Percentiles rank a stretch among this genome's conserved stretches.
These are phyloP conservation scores for Centrapalus pauciflorus DNA, from an alignment of 129 eudicot species.

Conservation along the genomic window DNA sequence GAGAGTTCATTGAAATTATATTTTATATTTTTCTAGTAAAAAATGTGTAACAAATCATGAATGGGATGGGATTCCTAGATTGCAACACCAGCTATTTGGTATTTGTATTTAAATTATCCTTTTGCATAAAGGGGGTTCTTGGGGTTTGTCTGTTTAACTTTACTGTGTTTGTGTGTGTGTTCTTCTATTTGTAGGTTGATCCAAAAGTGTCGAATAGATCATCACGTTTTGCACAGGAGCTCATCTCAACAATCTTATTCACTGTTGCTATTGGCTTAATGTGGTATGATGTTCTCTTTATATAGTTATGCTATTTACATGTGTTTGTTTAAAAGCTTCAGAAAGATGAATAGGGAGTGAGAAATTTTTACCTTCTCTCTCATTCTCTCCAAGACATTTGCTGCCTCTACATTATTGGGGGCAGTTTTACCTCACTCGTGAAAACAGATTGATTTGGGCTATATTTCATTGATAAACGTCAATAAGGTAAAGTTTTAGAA, in stretches of 20 bases:
- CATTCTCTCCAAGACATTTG: neutral
- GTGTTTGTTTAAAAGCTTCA: neutral
- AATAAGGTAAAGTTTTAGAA: no score
- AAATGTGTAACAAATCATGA: neutral
- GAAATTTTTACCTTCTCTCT: neutral
- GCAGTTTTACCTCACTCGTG: neutral
- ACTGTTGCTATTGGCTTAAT: conserved; percentile 74
- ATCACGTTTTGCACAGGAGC: conserved; percentile 76
- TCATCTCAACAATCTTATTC: conserved; percentile 75
- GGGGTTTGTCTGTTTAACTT: conserved; percentile 4
- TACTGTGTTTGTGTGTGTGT: no score
- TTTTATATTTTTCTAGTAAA: neutral
- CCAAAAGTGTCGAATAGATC: conserved; percentile 46
- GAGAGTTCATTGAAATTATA: conserved; percentile 21
- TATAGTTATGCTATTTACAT: neutral
- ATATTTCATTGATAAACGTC: no score
- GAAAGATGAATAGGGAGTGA: neutral
- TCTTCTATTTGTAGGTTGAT: conserved; percentile 15
- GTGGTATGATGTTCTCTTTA: conserved; percentile 55
- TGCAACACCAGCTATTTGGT: neutral
- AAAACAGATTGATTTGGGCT: neutral
- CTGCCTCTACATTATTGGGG: neutral
- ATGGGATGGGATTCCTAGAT: no score
- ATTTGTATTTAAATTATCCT: neutral
- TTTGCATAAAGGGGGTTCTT: neutral